Evolutionary conservation across 225 moss, liverwort and hornwort genomes (phyloP), one percentile per base, ranked within the genome.

Genomic region (Climacium dendroides): DNA sequence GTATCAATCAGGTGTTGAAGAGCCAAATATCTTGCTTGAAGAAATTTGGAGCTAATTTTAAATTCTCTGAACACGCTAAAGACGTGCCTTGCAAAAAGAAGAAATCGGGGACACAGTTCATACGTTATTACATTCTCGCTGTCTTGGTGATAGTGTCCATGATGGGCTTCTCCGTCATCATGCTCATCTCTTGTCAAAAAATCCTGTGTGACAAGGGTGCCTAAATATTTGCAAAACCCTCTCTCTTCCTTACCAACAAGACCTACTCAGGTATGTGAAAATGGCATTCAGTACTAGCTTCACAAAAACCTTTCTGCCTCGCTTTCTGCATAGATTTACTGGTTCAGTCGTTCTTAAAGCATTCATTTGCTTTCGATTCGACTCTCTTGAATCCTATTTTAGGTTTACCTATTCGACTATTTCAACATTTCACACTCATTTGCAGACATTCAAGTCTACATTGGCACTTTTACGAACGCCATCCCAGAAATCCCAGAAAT

Each of bases 141-240:
- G 54, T 77, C 43, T 37, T 90, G 85, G 88, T 90, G 70, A 47
- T 85, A 3, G 30, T 88, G 74, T 90, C 87, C 77, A 88, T 90
- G 90, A n/a, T 90, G 52, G 90, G 90, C 24, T 90, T 90, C 70
- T 88, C 90, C 9, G 45, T 81, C 76, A 90, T 90, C 74, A 85
- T 82, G 81, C 90, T 90, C 85, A 81, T 81, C 77, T 85, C 90
- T 29, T 88, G 88, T 62, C 45, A 43, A 47, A 61, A 69, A 88
- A 88, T 90, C 77, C 81, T 85, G 11, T 90, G 90, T 37, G 77
- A 90, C 54, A 67, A 76, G 69, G 76, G 79, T 79, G 11, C 41
- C 17, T 90, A 66, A 74, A 45, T 5, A 34, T 16, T 41, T 37
- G 69, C 35, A 45, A 85, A 86, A 16, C 48, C 43, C 63, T 60